These are phyloP conservation scores for Albizia julibrissin DNA, from an alignment of 306 rosid genomes.

Conservation along the genomic window DNA sequence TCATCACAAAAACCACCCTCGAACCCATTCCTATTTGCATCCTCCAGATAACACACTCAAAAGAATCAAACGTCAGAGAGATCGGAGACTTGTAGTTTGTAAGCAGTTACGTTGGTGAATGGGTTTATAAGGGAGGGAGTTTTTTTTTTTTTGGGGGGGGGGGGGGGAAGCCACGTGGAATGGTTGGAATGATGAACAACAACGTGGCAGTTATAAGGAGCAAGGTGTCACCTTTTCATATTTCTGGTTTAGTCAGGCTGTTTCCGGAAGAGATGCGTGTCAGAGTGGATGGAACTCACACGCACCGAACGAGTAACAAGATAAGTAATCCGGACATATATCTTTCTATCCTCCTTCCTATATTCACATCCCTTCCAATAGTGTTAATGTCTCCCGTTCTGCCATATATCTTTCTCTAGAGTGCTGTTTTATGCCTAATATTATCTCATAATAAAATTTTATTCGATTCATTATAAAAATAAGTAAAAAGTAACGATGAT, in stretches of 20 bases:
- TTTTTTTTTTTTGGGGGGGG: too few relatives aligned
- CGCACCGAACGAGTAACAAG: neutral
- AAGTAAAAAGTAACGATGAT: neutral
- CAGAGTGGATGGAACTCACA: neutral
- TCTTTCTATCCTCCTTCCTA: too few relatives aligned
- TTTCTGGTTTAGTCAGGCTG: neutral
- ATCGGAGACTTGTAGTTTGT: neutral
- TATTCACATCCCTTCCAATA: too few relatives aligned
- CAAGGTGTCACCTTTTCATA: neutral
- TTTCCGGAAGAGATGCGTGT: neutral
- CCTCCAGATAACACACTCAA: neutral
- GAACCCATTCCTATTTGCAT: slow-evolving; percentile 42
- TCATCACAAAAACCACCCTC: slow-evolving; percentile 30
- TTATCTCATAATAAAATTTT: neutral
- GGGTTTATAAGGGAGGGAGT: slow-evolving; percentile 1
- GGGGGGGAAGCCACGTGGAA: slow-evolving; percentile 6
- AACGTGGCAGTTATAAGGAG: slow-evolving; percentile 4
- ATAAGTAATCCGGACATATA: neutral
- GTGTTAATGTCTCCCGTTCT: too few relatives aligned
- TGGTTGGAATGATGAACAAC: neutral
- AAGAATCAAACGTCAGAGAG: neutral
- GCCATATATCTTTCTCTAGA: too few relatives aligned
- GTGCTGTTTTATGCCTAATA: neutral
- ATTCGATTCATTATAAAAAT: neutral
- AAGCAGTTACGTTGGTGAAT: neutral